Evolutionary conservation across 164 flowering plant species (phyloP).

Genomic region (Tetrastigma voinierianum): DNA sequence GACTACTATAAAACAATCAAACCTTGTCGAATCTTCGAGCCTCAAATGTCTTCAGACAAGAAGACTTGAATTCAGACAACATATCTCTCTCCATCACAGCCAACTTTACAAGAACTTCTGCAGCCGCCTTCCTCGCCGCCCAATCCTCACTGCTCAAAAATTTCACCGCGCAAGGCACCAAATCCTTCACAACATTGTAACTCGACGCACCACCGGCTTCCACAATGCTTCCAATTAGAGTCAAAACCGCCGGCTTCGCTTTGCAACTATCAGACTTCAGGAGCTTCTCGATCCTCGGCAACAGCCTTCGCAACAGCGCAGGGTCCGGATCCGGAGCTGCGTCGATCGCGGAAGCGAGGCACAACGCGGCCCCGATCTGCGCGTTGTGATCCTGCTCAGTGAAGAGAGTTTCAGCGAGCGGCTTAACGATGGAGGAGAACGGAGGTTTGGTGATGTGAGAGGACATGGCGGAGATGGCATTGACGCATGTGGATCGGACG

Average conservation of each 20-base stretch:
- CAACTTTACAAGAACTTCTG: no score
- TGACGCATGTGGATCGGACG: constrained; percentile 65
- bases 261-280: constrained; percentile 57
- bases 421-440: constrained; percentile 48
- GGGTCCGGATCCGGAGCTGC: constrained; percentile 58
- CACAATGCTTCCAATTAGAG: constrained; percentile 61
- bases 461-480: constrained; percentile 45
- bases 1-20: neutral
- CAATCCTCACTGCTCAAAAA: constrained; percentile 72
- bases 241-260: constrained; percentile 67
- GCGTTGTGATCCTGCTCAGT: constrained; percentile 68
- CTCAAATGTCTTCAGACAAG: no score
- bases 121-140: constrained; percentile 34
- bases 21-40: no score
- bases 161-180: constrained; percentile 48
- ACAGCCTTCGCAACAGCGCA: constrained; percentile 40
- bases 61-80: no score
- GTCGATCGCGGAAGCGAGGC: constrained; percentile 71
- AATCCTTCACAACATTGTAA: constrained; percentile 29
- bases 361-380: constrained; percentile 76
- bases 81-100: no score
- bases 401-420: constrained; percentile 59
- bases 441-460: constrained; percentile 42
- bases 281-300: constrained; percentile 66
- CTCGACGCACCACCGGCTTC: constrained; percentile 47